These are phyloP conservation scores for Psidium guajava DNA, from an alignment of 345 rosid genomes.

Conservation along the genomic window DNA sequence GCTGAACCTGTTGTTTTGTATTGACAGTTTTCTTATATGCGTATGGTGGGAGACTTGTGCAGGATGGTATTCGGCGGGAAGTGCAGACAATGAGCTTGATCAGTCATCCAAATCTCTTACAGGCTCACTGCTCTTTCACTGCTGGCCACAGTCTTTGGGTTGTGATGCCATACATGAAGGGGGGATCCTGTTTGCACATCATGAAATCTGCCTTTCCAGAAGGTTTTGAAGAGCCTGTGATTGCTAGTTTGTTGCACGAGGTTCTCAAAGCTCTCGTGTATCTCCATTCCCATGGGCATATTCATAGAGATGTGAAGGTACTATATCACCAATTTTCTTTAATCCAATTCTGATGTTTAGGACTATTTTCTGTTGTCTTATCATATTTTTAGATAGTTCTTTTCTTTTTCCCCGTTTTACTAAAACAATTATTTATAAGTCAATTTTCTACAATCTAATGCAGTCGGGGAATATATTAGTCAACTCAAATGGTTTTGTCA, in stretches of 20 bases:
- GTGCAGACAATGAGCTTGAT: constrained; percentile 92
- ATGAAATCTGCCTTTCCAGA: constrained; percentile 75
- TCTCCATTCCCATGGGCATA: constrained; percentile 90
- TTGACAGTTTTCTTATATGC: neutral
- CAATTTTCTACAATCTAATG: constrained; percentile 11
- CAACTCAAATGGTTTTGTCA: constrained; percentile 70
- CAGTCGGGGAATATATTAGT: constrained; percentile 95
- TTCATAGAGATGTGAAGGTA: constrained; percentile 99
- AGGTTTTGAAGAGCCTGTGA: constrained; percentile 96
- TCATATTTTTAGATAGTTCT: neutral
- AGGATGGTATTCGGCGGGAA: constrained; percentile 97
- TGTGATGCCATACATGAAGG: constrained; percentile 99
- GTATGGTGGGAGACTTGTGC: constrained; percentile 9
- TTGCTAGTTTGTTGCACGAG: constrained; percentile 77
- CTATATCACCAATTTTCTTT: neutral
- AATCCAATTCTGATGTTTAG: neutral
- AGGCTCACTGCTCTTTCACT: constrained; percentile 88
- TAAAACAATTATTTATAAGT: neutral
- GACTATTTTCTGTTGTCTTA: neutral
- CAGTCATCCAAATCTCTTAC: constrained; percentile 74
- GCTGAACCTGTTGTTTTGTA: neutral
- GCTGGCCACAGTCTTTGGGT: constrained; percentile 83
- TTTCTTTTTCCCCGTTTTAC: neutral
- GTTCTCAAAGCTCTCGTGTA: constrained; percentile 93
- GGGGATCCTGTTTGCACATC: constrained; percentile 95